phyloP scores from a whole-genome alignment of 1,284 basidiomycete species.

The Boletellus sp. region DNA sequence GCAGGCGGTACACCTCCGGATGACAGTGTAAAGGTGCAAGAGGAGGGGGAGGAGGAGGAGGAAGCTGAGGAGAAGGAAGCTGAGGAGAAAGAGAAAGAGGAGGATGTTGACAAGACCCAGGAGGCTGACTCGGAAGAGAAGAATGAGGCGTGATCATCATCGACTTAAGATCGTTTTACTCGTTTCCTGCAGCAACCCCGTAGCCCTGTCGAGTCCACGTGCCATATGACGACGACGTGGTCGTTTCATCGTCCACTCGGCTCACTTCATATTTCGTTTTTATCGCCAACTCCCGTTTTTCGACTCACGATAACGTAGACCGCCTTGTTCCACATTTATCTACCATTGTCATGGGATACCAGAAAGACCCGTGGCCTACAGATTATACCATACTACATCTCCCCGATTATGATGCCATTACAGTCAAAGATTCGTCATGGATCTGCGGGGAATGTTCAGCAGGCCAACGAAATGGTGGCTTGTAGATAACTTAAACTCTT shows the following conservation, averaged over 20 bases:
- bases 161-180: constrained; percentile 1
- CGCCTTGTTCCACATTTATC: constrained; percentile 23
- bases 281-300: constrained; percentile 4
- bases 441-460: background rate
- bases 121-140: constrained; percentile 26
- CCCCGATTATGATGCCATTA: too few relatives aligned
- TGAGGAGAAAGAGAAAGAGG: constrained; percentile 30
- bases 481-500: constrained; percentile 13
- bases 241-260: constrained; percentile 3
- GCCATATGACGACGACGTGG: constrained; percentile 5
- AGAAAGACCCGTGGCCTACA: constrained; percentile 8
- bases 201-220: constrained; percentile 11
- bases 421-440: too few relatives aligned
- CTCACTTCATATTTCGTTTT: constrained; percentile 3
- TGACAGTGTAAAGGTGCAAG: constrained; percentile 30
- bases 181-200: constrained; percentile 5
- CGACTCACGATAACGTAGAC: constrained; percentile 31
- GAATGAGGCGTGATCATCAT: constrained; percentile 24
- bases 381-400: background rate
- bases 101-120: constrained; percentile 31
- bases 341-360: constrained; percentile 31
- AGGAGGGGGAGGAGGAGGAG: constrained; percentile 29
- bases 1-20: constrained; percentile 33
- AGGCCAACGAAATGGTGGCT: background rate
- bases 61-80: constrained; percentile 33